These are phyloP conservation scores for Kwoniella botswanensis DNA, from an alignment of 768 basidiomycete genomes.

Conservation along the genomic window DNA sequence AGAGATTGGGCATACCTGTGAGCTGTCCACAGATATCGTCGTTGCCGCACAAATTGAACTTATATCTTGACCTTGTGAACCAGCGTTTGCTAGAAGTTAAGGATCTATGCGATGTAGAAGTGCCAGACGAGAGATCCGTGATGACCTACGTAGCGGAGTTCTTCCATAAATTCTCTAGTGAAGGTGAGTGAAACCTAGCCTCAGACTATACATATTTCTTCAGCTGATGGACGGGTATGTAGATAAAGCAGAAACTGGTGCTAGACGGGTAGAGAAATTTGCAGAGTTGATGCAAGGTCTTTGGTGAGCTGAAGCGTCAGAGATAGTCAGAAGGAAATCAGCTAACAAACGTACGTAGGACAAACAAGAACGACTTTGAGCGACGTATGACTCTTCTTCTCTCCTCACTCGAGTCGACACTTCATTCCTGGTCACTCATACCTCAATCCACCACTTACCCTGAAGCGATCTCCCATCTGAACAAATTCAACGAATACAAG, in stretches of 20 bases:
- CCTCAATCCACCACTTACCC: constrained; percentile 74
- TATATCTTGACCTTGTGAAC: background rate
- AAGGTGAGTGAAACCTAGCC: constrained; percentile 67
- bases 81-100: constrained; percentile 96
- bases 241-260: constrained; percentile 96
- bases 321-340: background rate
- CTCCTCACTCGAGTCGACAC: constrained; percentile 69
- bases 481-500: constrained; percentile 78
- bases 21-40: constrained; percentile 47
- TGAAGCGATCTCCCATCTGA: constrained; percentile 77
- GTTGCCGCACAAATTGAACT: background rate
- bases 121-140: constrained; percentile 92
- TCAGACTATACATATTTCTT: constrained; percentile 4
- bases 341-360: constrained; percentile 21
- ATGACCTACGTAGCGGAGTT: constrained; percentile 98
- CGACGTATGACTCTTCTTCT: constrained; percentile 73
- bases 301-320: constrained; percentile 40
- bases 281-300: constrained; percentile 82
- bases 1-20: constrained; percentile 89
- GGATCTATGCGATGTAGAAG: constrained; percentile 84
- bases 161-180: constrained; percentile 97
- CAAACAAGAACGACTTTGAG: constrained; percentile 79
- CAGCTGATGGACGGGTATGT: constrained; percentile 17
- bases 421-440: constrained; percentile 71
- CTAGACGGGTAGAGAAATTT: constrained; percentile 91